Conservation (phyloP, 2,329 filamentous ascomycete species). For the Ceratocystis cubensis region DNA sequence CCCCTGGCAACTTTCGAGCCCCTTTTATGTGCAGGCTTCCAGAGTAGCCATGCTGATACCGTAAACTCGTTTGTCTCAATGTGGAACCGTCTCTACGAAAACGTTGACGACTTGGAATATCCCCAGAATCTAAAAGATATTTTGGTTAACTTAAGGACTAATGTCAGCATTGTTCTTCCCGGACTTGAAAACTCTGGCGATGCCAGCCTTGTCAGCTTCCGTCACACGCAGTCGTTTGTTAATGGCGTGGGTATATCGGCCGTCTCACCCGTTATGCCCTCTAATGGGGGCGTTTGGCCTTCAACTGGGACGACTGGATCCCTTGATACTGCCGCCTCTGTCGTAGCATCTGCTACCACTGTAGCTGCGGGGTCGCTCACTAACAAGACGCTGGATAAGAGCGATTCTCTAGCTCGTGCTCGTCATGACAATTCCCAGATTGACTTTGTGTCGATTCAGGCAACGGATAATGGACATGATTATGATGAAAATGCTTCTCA, state of each 20-base stretch:
- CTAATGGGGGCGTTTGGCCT: neutral
- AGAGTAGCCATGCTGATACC: slow-evolving; percentile 42
- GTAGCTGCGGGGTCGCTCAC: slow-evolving; percentile 4
- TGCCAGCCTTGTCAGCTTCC: slow-evolving; percentile 24
- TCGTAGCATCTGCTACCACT: neutral
- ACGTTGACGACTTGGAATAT: slow-evolving; percentile 47
- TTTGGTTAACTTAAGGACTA: slow-evolving; percentile 47
- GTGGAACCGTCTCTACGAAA: slow-evolving; percentile 62
- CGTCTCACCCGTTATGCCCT: slow-evolving; percentile 20
- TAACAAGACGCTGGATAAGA: slow-evolving; percentile 2
- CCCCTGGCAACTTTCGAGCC: slow-evolving; percentile 43
- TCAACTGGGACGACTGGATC: neutral
- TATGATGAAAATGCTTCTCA: slow-evolving; percentile 48
- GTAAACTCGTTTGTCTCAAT: slow-evolving; percentile 39
- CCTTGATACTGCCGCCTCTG: neutral
- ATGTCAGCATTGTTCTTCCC: slow-evolving; percentile 37
- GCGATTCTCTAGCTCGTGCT: slow-evolving; percentile 26
- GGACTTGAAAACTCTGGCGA: slow-evolving; percentile 27
- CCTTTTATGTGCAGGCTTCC: slow-evolving; percentile 44
- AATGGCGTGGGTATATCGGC: slow-evolving; percentile 6
- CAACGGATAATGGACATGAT: slow-evolving; percentile 31
- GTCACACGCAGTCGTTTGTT: slow-evolving; percentile 22
- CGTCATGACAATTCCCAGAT: slow-evolving; percentile 76
- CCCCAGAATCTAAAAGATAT: slow-evolving; percentile 50
- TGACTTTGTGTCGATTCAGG: slow-evolving; percentile 57